phyloP scores from a whole-genome alignment of 305 asterid genomes.

The Fraxinus dipetala region DNA sequence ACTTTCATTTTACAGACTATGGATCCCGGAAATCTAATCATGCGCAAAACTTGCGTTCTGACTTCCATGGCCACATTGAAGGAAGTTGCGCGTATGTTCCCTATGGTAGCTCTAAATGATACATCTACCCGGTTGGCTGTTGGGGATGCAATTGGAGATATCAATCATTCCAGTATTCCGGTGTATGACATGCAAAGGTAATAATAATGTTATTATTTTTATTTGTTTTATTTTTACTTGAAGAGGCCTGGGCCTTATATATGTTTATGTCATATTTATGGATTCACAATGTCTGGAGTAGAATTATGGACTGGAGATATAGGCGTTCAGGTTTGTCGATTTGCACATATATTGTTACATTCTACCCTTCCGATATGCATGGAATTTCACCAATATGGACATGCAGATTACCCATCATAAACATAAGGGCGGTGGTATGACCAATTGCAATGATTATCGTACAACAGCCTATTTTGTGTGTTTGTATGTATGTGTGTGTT shows the following conservation, averaged over 20 bases:
- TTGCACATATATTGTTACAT: background rate
- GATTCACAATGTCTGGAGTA: background rate
- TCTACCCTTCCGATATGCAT: background rate
- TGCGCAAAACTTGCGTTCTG: slow-evolving; percentile 76
- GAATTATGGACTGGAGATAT: slow-evolving; percentile 3
- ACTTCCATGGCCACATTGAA: slow-evolving; percentile 70
- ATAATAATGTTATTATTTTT: background rate
- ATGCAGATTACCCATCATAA: background rate
- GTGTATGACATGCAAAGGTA: slow-evolving; percentile 97
- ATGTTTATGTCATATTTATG: background rate
- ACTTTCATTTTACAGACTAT: slow-evolving; percentile 84
- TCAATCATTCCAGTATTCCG: slow-evolving; percentile 62
- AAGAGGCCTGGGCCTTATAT: background rate
- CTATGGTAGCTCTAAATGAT: slow-evolving; percentile 83
- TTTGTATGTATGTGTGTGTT: background rate
- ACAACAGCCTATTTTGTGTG: background rate
- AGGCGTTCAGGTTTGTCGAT: background rate
- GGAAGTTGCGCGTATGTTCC: slow-evolving; percentile 83
- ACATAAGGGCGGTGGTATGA: background rate
- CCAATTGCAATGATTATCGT: background rate
- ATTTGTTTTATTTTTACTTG: background rate
- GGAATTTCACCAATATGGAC: background rate
- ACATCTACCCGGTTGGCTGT: slow-evolving; percentile 79
- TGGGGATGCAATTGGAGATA: slow-evolving; percentile 90
- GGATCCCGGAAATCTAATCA: slow-evolving; percentile 88